Conservation (phyloP, 192 early-diverging fungal species). For the Coemansia guatemalensis region DNA sequence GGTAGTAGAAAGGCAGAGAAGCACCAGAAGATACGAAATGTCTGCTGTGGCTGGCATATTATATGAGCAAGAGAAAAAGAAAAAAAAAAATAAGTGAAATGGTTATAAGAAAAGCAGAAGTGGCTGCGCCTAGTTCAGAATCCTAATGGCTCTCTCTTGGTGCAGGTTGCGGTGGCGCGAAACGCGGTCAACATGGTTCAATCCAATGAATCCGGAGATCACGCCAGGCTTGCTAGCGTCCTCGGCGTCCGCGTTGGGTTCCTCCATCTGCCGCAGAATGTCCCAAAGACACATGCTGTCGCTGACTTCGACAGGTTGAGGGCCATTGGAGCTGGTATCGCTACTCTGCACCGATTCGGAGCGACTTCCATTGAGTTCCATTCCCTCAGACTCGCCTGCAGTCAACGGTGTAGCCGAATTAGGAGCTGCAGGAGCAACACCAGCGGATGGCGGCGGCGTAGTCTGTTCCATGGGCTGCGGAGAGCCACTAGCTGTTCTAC, state of each 20-base stretch:
- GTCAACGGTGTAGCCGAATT: no score
- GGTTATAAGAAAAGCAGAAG: background rate
- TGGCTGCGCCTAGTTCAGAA: constrained; percentile 21
- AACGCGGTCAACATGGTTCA: constrained; percentile 37
- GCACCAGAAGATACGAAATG: no score
- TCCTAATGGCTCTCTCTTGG: constrained; percentile 37
- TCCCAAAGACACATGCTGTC: constrained; percentile 38
- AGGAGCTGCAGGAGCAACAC: background rate
- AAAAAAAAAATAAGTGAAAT: constrained; percentile 2
- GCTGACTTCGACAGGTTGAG: background rate
- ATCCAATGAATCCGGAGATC: constrained; percentile 21
- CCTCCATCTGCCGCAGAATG: constrained; percentile 15
- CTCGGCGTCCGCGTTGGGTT: background rate
- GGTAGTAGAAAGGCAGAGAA: no score
- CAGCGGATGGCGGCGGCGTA: background rate
- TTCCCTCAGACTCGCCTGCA: background rate
- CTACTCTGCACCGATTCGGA: constrained; percentile 1
- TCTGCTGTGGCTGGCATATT: no score
- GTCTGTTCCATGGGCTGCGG: background rate
- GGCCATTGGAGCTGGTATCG: background rate
- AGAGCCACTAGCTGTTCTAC: background rate
- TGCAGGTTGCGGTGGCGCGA: constrained; percentile 35
- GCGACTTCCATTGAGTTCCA: background rate
- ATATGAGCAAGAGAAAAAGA: no score
- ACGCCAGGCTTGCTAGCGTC: constrained; percentile 1